Conservation (phyloP, 257 asterid genomes). For the Nicotiana sylvestris region DNA sequence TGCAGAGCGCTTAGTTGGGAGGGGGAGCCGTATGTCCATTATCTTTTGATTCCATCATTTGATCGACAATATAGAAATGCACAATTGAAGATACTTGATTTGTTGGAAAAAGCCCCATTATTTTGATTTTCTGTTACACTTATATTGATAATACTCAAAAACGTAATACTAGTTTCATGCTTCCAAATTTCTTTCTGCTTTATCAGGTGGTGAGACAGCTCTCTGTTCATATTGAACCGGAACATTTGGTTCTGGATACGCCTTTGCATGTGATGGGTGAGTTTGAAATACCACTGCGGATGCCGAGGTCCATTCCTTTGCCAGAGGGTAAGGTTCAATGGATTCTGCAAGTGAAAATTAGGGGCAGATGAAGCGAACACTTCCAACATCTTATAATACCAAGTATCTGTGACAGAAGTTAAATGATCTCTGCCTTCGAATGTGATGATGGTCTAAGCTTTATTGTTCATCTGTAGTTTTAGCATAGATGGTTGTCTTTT, state of each 20-base stretch:
- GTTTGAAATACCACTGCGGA: constrained; percentile 71
- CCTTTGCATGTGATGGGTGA: constrained; percentile 69
- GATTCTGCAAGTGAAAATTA: constrained; percentile 47
- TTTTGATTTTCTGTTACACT: background rate
- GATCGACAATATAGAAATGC: background rate
- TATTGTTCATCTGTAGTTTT: background rate
- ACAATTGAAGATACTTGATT: background rate
- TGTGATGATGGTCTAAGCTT: background rate
- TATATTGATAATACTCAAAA: background rate
- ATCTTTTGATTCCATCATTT: background rate
- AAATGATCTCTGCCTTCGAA: background rate
- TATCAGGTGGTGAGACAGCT: constrained; percentile 68
- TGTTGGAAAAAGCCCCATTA: background rate
- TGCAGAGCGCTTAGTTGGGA: background rate
- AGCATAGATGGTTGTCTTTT: background rate
- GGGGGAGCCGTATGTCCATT: background rate
- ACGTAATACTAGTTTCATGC: background rate
- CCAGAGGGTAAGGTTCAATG: constrained; percentile 63
- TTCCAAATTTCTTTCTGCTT: background rate
- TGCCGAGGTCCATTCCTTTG: constrained; percentile 72
- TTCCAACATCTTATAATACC: background rate
- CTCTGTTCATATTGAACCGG: constrained; percentile 65
- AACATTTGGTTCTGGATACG: constrained; percentile 50
- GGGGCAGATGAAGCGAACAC: constrained; percentile 33
- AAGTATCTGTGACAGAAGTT: background rate